These are phyloP conservation scores for Clarireedia monteithiana DNA, from an alignment of 2,329 filamentous ascomycete species.

Conservation along the genomic window DNA sequence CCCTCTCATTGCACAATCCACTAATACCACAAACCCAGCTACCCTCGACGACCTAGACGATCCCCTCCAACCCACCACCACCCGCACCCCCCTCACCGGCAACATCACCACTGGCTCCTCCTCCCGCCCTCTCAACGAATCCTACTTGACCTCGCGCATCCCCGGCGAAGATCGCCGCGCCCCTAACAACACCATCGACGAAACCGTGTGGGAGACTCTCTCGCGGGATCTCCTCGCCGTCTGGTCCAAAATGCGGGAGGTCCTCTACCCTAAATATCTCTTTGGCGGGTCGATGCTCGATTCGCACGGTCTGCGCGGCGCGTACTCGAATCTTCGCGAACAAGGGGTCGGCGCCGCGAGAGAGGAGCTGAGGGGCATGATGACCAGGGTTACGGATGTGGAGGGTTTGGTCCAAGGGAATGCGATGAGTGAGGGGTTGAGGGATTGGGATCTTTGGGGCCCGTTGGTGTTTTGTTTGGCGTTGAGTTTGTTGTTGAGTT, in stretches of 20 bases:
- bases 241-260: conserved; percentile 97
- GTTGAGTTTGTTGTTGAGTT: conserved; percentile 78
- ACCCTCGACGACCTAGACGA: conserved; percentile 73
- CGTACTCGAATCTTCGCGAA: conserved; percentile 53
- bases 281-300: conserved; percentile 64
- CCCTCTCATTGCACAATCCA: not conserved
- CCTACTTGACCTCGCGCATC: conserved; percentile 81
- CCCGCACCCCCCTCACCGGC: conserved; percentile 74
- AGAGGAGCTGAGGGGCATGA: conserved; percentile 54
- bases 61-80: conserved; percentile 71
- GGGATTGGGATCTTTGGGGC: conserved; percentile 98
- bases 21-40: conserved; percentile 18
- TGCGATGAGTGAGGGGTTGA: conserved; percentile 75
- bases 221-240: conserved; percentile 85
- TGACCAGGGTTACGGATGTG: conserved; percentile 55
- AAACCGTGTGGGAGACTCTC: conserved; percentile 95
- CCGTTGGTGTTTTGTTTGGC: conserved; percentile 90
- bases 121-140: conserved; percentile 58
- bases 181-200: conserved; percentile 89
- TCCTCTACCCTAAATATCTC: conserved; percentile 91
- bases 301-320: conserved; percentile 47
- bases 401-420: conserved; percentile 51
- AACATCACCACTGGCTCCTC: conserved; percentile 57
- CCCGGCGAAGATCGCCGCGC: conserved; percentile 88
- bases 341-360: conserved; percentile 51